Evolutionary conservation across 2,329 filamentous ascomycete species (phyloP).

Genomic region (Phaeosphaeriaceae sp.): DNA sequence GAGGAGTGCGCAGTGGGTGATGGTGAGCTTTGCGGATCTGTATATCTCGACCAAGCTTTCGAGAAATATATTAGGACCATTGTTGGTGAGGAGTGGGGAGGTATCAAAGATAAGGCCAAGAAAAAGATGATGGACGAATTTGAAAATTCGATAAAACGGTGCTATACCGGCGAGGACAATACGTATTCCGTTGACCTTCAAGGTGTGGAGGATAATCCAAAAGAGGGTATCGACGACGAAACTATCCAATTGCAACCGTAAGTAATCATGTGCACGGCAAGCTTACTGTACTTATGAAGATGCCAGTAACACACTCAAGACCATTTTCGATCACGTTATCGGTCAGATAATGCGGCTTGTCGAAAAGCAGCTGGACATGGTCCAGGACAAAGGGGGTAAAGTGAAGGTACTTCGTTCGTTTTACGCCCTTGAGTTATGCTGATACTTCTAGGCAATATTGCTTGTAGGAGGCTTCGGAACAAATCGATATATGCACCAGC

Average conservation of each 20-base stretch:
- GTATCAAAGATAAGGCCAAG: too few species aligned
- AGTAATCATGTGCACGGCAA: background rate
- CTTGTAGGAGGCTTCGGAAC: background rate
- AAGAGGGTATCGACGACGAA: too few species aligned
- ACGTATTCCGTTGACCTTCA: too few species aligned
- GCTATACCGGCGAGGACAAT: too few species aligned
- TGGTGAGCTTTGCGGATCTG: constrained; percentile 18
- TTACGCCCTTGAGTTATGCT: too few species aligned
- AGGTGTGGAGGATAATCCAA: too few species aligned
- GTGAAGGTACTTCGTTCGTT: background rate
- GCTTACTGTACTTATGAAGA: too few species aligned
- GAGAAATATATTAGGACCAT: constrained; percentile 12
- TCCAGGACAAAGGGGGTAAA: background rate
- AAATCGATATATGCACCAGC: background rate
- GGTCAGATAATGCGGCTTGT: background rate
- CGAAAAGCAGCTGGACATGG: background rate
- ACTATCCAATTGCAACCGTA: too few species aligned
- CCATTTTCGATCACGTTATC: background rate
- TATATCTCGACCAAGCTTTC: constrained; percentile 23
- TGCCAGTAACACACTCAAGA: too few species aligned
- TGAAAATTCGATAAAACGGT: too few species aligned
- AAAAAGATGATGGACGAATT: too few species aligned
- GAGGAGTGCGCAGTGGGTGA: constrained; percentile 13
- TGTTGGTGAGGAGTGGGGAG: constrained; percentile 5
- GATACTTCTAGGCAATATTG: background rate